A percentile compares a stretch with the other conserved stretches of the same genome.
Conservation (phyloP, 805 yeast species). For the Candida schatavii region DNA sequence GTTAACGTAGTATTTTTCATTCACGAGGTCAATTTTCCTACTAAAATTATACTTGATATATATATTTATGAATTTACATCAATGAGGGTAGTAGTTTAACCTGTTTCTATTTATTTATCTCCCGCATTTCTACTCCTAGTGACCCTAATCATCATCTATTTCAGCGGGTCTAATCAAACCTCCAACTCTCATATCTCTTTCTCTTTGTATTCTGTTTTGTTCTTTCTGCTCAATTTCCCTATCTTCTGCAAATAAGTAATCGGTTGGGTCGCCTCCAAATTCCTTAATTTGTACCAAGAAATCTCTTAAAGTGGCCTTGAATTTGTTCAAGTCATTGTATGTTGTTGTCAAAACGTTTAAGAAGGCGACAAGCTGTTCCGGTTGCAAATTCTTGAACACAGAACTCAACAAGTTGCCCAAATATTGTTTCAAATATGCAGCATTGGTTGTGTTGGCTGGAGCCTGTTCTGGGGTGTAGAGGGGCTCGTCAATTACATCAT, state of each 20-base stretch:
- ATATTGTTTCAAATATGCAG: constrained; percentile 74
- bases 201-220: constrained; percentile 66
- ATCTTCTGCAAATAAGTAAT: constrained; percentile 92
- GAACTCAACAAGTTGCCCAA: constrained; percentile 74
- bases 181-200: constrained; percentile 82
- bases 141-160: constrained; percentile 63
- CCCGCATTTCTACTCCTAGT: neutral
- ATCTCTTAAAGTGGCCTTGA: constrained; percentile 85
- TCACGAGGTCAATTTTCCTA: too few relatives aligned
- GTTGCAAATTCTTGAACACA: constrained; percentile 91
- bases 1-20: too few relatives aligned
- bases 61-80: neutral
- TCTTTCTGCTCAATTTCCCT: constrained; percentile 74
- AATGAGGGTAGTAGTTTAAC: neutral
- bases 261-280: constrained; percentile 93
- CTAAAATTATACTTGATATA: neutral
- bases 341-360: constrained; percentile 71
- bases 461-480: constrained; percentile 78
- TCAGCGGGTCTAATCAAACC: constrained; percentile 94
- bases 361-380: constrained; percentile 79
- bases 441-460: constrained; percentile 80
- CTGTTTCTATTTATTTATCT: neutral
- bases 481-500: constrained; percentile 70
- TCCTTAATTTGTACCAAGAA: constrained; percentile 95
- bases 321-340: constrained; percentile 70